Percentiles rank a stretch among this genome's conserved stretches.
phyloP scores from a whole-genome alignment of 2,329 filamentous ascomycete genomes.

The Zalaria obscura region DNA sequence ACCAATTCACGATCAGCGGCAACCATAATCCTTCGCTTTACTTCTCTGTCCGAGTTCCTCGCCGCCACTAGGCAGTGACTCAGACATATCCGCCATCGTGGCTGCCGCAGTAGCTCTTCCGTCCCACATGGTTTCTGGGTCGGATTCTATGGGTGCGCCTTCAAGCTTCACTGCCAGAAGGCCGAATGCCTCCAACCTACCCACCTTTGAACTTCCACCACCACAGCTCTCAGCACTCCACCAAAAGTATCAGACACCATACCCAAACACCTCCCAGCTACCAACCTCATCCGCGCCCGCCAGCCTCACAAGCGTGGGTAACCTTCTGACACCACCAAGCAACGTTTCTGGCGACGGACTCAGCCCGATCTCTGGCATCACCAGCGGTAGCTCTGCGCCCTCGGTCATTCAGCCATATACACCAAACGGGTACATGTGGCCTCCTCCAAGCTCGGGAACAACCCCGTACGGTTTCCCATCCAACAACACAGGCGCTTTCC shows the following conservation, averaged over 20 bases:
- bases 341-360: slow-evolving; percentile 47
- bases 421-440: slow-evolving; percentile 46
- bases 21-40: too few relatives aligned
- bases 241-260: slow-evolving; percentile 35
- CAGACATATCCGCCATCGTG: slow-evolving; percentile 37
- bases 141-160: slow-evolving; percentile 46
- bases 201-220: slow-evolving; percentile 54
- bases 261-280: slow-evolving; percentile 23
- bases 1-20: not conserved
- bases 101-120: slow-evolving; percentile 47
- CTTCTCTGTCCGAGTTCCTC: too few relatives aligned
- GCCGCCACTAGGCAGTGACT: not conserved
- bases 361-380: slow-evolving; percentile 43
- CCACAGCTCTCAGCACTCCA: slow-evolving; percentile 37
- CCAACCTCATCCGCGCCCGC: slow-evolving; percentile 30
- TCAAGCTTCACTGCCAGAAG: slow-evolving; percentile 58
- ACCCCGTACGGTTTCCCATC: slow-evolving; percentile 40
- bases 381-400: slow-evolving; percentile 47
- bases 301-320: slow-evolving; percentile 40
- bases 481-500: slow-evolving; percentile 29
- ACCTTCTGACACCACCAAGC: slow-evolving; percentile 48
- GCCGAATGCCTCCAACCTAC: slow-evolving; percentile 54
- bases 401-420: slow-evolving; percentile 43
- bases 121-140: slow-evolving; percentile 47
- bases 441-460: slow-evolving; percentile 38